Base-by-base conservation (phyloP, 805 yeast genomes). In the Helenozyma baotianmanensis region DNA sequence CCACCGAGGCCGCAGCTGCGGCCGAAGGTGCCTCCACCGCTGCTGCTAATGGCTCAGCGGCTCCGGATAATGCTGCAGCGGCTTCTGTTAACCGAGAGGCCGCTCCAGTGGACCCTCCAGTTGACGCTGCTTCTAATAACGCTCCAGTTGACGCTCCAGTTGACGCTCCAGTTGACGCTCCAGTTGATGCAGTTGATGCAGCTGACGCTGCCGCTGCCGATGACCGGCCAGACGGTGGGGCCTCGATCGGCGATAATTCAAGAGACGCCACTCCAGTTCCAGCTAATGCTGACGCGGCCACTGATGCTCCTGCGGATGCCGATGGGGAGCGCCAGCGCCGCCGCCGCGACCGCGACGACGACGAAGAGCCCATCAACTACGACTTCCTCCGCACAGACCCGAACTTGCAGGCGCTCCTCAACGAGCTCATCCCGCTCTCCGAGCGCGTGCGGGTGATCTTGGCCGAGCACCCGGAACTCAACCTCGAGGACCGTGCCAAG, bases 401-500 rank as follows among this genome's bases (percentile, higher is more conserved):
- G 10, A 48, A 60, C 12, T 47, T 66, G 30, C 48, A 63, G 32
- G 56, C 55, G 25, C 56, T 58, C 56, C 54, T 52, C 36, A 68
- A 54, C 35, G 76, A 51, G 36, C 45, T 65, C 27, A 47, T 65
- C 3, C 73, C 78, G 0, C 42, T 62, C 1, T 45, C 57, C 5
- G 74, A 68, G 29, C 43, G 71, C 29, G 76, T 59, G 40, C 58
- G 54, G 39, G 70, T 63, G 39, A 64, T 64, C 30, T 51, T 61
- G 38, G 45, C 50, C n/a, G 39, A 48, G 12, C 40, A 53, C 22
- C 26, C 47, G 1, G 55, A 68, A 23, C 56, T 60, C 8, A 60
- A 70, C 27, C 40, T 77, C 12, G 80, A 76, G 43, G 60, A 48
- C 8, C 41, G 52, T 11, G 82, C 80, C 0, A 60, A 50, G 19